Evolutionary conservation across 1,139 yeast genomes (phyloP).

Genomic region (Eremothecium sinecaudum): DNA sequence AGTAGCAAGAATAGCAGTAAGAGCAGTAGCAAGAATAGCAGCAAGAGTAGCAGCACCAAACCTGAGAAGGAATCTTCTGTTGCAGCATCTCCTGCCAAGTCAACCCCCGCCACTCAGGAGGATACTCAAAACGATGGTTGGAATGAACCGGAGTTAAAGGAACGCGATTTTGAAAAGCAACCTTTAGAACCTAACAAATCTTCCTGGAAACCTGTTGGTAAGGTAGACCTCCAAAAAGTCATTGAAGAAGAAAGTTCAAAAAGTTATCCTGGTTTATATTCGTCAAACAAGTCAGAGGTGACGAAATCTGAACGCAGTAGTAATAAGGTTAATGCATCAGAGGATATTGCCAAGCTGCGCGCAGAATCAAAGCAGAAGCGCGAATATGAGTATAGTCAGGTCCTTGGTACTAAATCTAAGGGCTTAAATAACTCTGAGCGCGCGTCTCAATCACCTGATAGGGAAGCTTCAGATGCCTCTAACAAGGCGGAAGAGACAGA

Average conservation of each 20-base stretch:
- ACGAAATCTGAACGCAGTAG: constrained; percentile 9
- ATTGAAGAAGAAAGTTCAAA: constrained; percentile 34
- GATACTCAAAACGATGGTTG: constrained; percentile 45
- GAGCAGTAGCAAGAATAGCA: background rate
- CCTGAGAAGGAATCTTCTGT: background rate
- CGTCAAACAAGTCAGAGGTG: too few species aligned
- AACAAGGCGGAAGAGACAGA: too few species aligned
- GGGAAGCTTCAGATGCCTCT: background rate
- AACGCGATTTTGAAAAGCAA: constrained; percentile 54
- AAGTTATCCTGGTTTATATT: constrained; percentile 35
- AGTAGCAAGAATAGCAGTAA: background rate
- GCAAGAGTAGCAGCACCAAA: background rate
- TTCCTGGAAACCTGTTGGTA: constrained; percentile 48
- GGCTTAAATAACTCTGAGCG: too few species aligned
- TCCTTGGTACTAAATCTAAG: constrained; percentile 79
- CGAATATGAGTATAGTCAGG: constrained; percentile 31
- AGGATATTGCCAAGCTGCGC: constrained; percentile 30
- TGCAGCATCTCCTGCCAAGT: background rate
- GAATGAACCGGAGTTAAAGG: constrained; percentile 58
- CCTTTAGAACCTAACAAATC: constrained; percentile 48
- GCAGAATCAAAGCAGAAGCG: constrained; percentile 43
- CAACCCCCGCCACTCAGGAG: background rate
- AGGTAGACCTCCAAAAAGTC: constrained; percentile 39
- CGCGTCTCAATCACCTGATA: constrained; percentile 13
- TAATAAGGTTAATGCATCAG: constrained; percentile 19